phyloP scores from a whole-genome alignment of 2,329 filamentous ascomycete genomes.

The Triangularia verruculosa region DNA sequence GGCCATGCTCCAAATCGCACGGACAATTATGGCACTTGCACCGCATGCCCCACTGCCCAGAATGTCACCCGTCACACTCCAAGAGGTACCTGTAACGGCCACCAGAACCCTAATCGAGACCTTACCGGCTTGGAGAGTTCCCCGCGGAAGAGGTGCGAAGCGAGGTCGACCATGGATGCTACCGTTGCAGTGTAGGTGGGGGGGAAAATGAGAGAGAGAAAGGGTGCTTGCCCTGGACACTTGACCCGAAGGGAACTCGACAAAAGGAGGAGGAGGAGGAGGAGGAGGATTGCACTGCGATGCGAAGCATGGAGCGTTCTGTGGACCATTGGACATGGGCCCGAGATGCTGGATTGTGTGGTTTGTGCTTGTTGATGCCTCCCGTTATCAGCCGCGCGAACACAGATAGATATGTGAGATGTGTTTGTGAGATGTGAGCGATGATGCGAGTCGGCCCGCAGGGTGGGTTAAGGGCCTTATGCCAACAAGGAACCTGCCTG shows the following conservation, averaged over 20 bases:
- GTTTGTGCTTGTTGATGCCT: neutral
- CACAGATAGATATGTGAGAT: neutral
- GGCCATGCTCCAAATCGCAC: conserved; percentile 14
- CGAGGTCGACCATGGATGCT: conserved; percentile 15
- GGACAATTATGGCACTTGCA: conserved; percentile 24
- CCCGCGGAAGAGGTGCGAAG: conserved; percentile 23
- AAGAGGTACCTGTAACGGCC: conserved; percentile 13
- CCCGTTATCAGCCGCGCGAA: neutral
- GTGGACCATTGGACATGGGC: neutral
- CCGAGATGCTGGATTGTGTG: neutral
- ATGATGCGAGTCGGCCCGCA: neutral
- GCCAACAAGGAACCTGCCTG: neutral
- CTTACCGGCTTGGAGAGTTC: conserved; percentile 17
- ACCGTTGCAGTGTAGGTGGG: neutral
- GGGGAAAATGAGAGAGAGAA: neutral
- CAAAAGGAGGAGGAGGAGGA: neutral
- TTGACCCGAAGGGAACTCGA: conserved; percentile 4
- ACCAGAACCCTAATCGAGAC: conserved; percentile 11
- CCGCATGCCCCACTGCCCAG: conserved; percentile 14
- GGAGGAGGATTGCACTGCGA: neutral
- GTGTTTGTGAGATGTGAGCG: neutral
- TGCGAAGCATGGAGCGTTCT: neutral
- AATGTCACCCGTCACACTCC: conserved; percentile 17
- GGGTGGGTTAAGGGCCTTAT: neutral
- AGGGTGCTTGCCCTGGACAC: neutral